Evolutionary conservation across 441 rosid species (phyloP).

Genomic region (Gossypium davidsonii): DNA sequence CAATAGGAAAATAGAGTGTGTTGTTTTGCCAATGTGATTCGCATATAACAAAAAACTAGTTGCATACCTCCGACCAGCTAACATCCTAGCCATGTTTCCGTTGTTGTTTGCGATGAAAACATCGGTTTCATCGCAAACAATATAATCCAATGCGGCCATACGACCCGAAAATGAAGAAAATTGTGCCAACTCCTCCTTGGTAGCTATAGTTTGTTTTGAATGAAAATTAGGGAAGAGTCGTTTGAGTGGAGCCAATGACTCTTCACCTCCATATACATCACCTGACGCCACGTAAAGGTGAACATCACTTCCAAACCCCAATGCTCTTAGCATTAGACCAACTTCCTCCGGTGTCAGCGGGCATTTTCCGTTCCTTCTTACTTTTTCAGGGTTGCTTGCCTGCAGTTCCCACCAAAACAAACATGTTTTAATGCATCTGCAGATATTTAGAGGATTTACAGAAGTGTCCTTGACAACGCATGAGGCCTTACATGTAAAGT

Average conservation of each 20-base stretch:
- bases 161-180: conserved; percentile 39
- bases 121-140: conserved; percentile 42
- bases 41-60: background rate
- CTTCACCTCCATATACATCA: conserved; percentile 40
- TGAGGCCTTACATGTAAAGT: conserved; percentile 31
- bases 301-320: conserved; percentile 40
- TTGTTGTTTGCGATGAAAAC: conserved; percentile 44
- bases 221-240: conserved; percentile 40
- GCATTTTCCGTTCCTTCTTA: conserved; percentile 40
- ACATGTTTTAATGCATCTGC: conserved; percentile 1
- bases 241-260: conserved; percentile 40
- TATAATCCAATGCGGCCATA: conserved; percentile 49
- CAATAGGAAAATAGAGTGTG: background rate
- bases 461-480: background rate
- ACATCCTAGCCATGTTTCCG: conserved; percentile 46
- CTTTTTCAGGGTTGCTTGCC: conserved; percentile 38
- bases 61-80: conserved; percentile 44
- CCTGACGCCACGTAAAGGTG: conserved; percentile 47
- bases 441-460: background rate
- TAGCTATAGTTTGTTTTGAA: conserved; percentile 38
- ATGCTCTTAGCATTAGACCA: conserved; percentile 45
- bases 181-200: conserved; percentile 29
- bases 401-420: conserved; percentile 19
- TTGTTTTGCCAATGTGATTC: background rate
- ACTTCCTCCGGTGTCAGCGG: conserved; percentile 47